Base-by-base conservation (phyloP, 805 yeast species). In the Grigorovia jiainica region DNA sequence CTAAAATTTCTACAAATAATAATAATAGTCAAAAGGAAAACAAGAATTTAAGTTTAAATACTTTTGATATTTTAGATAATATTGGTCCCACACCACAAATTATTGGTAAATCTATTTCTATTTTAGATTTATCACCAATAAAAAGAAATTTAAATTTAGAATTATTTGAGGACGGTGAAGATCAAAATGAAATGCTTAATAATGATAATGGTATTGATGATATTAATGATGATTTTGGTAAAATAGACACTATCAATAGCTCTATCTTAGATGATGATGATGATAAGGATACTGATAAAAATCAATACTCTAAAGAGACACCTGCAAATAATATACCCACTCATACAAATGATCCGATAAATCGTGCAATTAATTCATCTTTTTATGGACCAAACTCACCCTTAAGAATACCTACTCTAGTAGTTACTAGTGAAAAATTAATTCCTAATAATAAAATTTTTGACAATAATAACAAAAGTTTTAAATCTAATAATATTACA, bases 11-110 rank as follows among this genome's bases (percentile, higher is more conserved):
- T 27, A 27, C 16, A n/a, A 13, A 13, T 27, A 27, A 27, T 7
- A 27, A 27, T 13, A 10, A 6, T 27, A 10, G 15, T n/a, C n/a
- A n/a, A n/a, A n/a, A n/a, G n/a, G n/a, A n/a, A n/a, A n/a, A n/a
- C n/a, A n/a, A n/a, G n/a, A n/a, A n/a, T 21, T 21, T 8, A 6
- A 21, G 8, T 21, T 8, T 6, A 21, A 21, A 6, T 8, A 21
- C 24, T 6, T 21, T 21, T 10, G n/a, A 27, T 15, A 15, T 10
- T 27, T 27, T 27, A 13, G 31, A 27, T 27, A 27, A 13, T 7
- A 27, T 85, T 10, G 95, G 95, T 0, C 95, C 95, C 1, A 86
- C 95, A 0, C 95, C 95, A 0, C 95, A 86, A 51, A 71, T 85
- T 8, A 71, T 79, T 46, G 95, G 95, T 0, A 73, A 81, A 41